Conservation (phyloP, 495 filamentous ascomycete genomes). For the Trichoderma parareesei region DNA sequence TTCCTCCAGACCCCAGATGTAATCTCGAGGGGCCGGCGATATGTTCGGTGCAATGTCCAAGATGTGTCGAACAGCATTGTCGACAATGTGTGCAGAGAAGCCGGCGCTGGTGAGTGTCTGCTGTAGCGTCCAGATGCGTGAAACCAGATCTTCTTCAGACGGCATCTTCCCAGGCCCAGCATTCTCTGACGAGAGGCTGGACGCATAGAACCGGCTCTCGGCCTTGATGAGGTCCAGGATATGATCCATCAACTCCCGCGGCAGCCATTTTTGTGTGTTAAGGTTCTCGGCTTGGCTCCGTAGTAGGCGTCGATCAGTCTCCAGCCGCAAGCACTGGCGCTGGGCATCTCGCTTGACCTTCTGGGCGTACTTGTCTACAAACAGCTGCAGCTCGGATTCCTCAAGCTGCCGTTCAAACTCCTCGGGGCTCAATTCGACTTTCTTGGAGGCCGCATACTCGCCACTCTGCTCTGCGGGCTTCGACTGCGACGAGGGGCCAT, state of each 20-base stretch:
- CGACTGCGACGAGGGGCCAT: constrained; percentile 15
- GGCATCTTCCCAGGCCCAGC: constrained; percentile 33
- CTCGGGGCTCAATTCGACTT: constrained; percentile 59
- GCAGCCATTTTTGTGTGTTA: constrained; percentile 68
- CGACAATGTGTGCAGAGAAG: constrained; percentile 55
- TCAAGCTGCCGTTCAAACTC: constrained; percentile 80
- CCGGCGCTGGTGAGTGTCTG: constrained; percentile 57
- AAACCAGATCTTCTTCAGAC: constrained; percentile 63
- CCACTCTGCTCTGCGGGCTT: background rate
- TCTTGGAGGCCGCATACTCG: constrained; percentile 30
- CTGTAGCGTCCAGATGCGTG: constrained; percentile 73
- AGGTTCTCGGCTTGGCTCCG: constrained; percentile 63
- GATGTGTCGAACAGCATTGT: constrained; percentile 57
- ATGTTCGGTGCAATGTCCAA: constrained; percentile 49
- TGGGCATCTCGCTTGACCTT: constrained; percentile 59
- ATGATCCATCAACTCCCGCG: constrained; percentile 66
- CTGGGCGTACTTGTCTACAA: constrained; percentile 71
- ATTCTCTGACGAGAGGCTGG: constrained; percentile 31
- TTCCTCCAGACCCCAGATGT: constrained; percentile 77
- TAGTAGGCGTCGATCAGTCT: constrained; percentile 71
- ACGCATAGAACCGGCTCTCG: constrained; percentile 41
- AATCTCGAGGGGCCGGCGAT: constrained; percentile 47
- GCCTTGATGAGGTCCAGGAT: constrained; percentile 54
- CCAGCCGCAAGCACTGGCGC: constrained; percentile 61
- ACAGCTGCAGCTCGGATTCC: constrained; percentile 67